Evolutionary conservation across 2,329 filamentous ascomycete genomes (phyloP).

Genomic region (Cercospora zeina): DNA sequence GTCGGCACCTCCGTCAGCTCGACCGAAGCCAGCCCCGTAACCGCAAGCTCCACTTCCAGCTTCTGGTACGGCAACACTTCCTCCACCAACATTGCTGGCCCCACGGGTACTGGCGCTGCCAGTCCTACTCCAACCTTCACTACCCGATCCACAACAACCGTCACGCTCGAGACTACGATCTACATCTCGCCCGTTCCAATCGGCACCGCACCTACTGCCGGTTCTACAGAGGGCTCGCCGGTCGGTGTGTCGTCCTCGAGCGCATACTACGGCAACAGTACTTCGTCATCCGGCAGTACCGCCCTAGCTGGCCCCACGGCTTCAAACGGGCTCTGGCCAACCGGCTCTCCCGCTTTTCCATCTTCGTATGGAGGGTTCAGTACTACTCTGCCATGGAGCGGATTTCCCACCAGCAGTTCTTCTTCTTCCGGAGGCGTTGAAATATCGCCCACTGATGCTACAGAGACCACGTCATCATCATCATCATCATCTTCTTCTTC

Average conservation of each 20-base stretch:
- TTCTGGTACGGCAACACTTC: conserved; percentile 5
- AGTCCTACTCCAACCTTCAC: background rate
- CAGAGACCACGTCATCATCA: background rate
- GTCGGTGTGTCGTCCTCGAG: background rate
- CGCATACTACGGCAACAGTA: background rate
- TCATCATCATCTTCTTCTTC: background rate
- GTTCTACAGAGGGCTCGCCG: background rate
- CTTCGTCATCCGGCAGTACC: background rate
- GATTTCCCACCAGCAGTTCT: background rate
- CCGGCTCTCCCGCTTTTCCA: background rate
- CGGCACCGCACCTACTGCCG: background rate
- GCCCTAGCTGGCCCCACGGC: background rate
- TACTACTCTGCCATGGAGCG: conserved; percentile 3
- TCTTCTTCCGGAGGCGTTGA: background rate
- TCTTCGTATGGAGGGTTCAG: background rate
- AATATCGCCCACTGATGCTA: background rate
- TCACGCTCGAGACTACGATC: background rate
- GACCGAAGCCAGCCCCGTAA: background rate
- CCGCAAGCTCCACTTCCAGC: background rate
- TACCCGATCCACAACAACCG: background rate
- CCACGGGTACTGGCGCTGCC: background rate
- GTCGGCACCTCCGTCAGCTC: conserved; percentile 4
- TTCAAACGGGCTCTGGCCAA: conserved; percentile 2
- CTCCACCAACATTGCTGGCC: background rate
- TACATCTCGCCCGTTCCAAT: background rate